A percentile compares a stretch with the other conserved stretches of the same genome.
phyloP scores from a whole-genome alignment of 352 stramenopile genomes.

The Pythium guiyangense region DNA sequence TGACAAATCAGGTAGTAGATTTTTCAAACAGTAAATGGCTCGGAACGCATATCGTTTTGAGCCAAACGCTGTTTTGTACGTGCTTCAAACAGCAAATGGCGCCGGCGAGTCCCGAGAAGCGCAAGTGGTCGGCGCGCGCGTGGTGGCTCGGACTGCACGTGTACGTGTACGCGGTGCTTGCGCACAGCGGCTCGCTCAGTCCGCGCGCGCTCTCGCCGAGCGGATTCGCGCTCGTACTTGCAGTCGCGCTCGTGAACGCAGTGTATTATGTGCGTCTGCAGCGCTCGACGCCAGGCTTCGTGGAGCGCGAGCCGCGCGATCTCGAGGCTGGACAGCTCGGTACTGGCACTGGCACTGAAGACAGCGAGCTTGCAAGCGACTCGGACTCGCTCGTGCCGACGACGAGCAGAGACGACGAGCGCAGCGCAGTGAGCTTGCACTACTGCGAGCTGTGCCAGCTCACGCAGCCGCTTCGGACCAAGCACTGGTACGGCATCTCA shows the following conservation, averaged over 20 bases:
- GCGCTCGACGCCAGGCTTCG: constrained; percentile 54
- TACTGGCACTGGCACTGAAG: neutral
- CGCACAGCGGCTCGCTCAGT: constrained; percentile 30
- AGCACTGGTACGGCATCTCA: constrained; percentile 49
- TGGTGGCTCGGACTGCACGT: constrained; percentile 71
- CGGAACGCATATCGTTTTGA: too few relatives aligned
- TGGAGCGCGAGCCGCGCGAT: constrained; percentile 16
- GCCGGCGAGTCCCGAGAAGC: constrained; percentile 22
- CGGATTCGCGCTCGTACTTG: constrained; percentile 34
- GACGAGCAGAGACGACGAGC: neutral
- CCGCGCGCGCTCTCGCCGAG: constrained; percentile 22
- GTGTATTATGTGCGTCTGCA: constrained; percentile 51
- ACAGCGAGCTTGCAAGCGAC: constrained; percentile 21
- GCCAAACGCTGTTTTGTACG: too few relatives aligned
- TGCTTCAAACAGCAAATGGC: too few relatives aligned
- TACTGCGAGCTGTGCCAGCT: constrained; percentile 59
- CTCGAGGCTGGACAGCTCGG: constrained; percentile 13
- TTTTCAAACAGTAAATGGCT: too few relatives aligned
- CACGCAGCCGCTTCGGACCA: constrained; percentile 58
- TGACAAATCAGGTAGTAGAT: too few relatives aligned
- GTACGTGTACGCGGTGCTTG: constrained; percentile 47
- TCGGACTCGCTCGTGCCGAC: constrained; percentile 25
- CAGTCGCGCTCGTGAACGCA: constrained; percentile 35
- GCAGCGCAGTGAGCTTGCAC: constrained; percentile 17
- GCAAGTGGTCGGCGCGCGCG: constrained; percentile 58